Evolutionary conservation across 192 early-diverging fungal species (phyloP), one percentile per base, ranked within the genome.

Genomic region (Geranomyces michiganensis): DNA sequence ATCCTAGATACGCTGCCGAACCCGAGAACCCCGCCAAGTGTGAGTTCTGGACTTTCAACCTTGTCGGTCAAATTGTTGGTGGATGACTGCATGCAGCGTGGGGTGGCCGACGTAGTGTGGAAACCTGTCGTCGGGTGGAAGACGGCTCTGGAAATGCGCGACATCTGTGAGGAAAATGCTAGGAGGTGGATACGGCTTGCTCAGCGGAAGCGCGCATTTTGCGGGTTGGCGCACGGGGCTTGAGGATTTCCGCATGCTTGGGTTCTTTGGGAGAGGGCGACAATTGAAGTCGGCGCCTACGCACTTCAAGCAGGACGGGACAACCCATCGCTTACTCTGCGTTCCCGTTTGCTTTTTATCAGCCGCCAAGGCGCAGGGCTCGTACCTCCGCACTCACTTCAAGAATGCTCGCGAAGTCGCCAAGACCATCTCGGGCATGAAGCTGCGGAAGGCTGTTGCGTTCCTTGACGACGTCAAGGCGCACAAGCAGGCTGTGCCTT

Each of bases 361-460:
- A 82, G 90, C 90, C 83, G 92, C 92, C 77, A 90, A 92, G 88
- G 87, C 94, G 78, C 90, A 92, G 67, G 94, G 93, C 74, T 89
- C 89, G 58, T 94, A 96, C 92, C 90, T 98, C 75, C 92, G 93
- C 81, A 76, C 81, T 62, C 80, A 81, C 72, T 97, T 96, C 90
- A 96, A 99, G 90, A 99, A 99, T 91, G 96, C 96, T 55, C 94
- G 92, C 75, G 96, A 99, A 85, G 87, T 93, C 67, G 95, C 95
- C 78, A 88, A 85, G 78, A 92, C 94, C 79, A 91, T 99, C 84
- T 87, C 90, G 73, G 96, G 96, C 78, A 81, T 91, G 86, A 93
- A 92, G 87, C 88, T 96, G 71, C 79, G 82, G 67, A 94, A 97
- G 89, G 96, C 96, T 73, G 87, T 94, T 61, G 75, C 81, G 62